Conservation (phyloP, 352 stramenopile genomes). For the Phytopythium delawarense region DNA sequence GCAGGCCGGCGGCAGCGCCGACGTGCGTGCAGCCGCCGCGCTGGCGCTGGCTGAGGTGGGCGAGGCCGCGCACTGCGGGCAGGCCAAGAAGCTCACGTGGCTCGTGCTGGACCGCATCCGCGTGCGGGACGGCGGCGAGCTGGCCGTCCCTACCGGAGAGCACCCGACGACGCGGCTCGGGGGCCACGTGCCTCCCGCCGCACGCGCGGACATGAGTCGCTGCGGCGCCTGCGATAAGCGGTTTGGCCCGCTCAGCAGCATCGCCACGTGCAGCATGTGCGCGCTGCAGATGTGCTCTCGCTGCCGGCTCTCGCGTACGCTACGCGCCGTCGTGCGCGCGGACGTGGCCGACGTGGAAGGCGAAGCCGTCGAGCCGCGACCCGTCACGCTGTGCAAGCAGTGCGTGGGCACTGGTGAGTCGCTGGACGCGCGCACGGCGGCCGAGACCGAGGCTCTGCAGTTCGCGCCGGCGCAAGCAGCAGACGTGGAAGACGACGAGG, state of each 20-base stretch:
- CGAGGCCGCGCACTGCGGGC: slow-evolving; percentile 41
- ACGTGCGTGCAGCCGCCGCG: slow-evolving; percentile 15
- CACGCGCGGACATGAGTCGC: slow-evolving; percentile 8
- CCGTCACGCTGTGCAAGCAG: slow-evolving; percentile 49
- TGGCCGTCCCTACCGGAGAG: not conserved
- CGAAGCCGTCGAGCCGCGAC: slow-evolving; percentile 15
- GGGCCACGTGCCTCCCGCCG: slow-evolving; percentile 13
- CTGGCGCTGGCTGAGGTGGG: slow-evolving; percentile 15
- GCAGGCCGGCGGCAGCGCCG: slow-evolving; percentile 10
- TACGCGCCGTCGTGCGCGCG: slow-evolving; percentile 22
- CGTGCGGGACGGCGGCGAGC: not conserved
- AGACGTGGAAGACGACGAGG: not conserved
- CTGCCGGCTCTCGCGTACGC: slow-evolving; percentile 26
- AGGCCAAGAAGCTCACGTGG: slow-evolving; percentile 58
- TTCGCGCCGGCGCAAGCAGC: not conserved
- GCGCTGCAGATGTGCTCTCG: slow-evolving; percentile 27
- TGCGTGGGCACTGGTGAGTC: slow-evolving; percentile 30
- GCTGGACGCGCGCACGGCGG: slow-evolving; percentile 18
- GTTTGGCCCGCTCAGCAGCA: slow-evolving; percentile 31
- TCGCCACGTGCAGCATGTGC: slow-evolving; percentile 32
- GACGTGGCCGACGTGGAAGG: slow-evolving; percentile 2
- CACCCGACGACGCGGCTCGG: slow-evolving; percentile 11
- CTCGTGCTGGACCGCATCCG: slow-evolving; percentile 15
- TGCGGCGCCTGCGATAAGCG: slow-evolving; percentile 34
- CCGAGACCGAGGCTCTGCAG: not conserved